Evolutionary conservation across 2,329 filamentous ascomycete genomes (phyloP).

Genomic region (Bipolaris bicolor): DNA sequence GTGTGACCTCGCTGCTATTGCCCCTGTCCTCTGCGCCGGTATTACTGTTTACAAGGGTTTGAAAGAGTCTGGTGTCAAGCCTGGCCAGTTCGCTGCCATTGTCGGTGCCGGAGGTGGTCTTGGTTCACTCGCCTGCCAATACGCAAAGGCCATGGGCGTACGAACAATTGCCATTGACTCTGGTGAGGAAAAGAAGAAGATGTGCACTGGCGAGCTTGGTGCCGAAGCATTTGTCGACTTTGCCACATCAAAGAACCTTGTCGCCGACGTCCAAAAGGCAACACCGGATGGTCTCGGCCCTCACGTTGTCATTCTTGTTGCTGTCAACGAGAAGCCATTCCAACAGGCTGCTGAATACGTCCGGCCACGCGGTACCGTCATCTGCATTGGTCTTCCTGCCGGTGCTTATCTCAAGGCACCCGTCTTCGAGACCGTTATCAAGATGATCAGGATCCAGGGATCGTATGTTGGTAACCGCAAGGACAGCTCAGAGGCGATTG

Average conservation of each 20-base stretch:
- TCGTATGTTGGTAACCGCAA: conserved; percentile 88
- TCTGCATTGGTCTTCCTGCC: conserved; percentile 88
- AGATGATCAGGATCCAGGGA: conserved; percentile 92
- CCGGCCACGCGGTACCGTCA: conserved; percentile 78
- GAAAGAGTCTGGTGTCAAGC: conserved; percentile 77
- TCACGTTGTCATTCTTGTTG: conserved; percentile 84
- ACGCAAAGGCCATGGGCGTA: conserved; percentile 89
- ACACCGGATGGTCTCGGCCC: conserved; percentile 83
- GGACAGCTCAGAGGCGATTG: conserved; percentile 86
- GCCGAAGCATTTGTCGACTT: conserved; percentile 82
- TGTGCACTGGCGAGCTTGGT: conserved; percentile 71
- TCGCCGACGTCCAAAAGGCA: conserved; percentile 81
- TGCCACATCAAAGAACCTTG: conserved; percentile 73
- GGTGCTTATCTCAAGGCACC: conserved; percentile 77
- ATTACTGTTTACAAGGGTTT: conserved; percentile 91
- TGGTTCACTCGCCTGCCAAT: conserved; percentile 80
- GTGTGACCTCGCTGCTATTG: conserved; percentile 74
- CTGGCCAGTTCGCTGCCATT: conserved; percentile 81
- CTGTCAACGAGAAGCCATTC: conserved; percentile 89
- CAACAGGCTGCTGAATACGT: conserved; percentile 92
- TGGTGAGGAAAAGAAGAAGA: conserved; percentile 77
- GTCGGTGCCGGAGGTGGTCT: conserved; percentile 87
- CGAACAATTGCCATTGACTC: conserved; percentile 81
- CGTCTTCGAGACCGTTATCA: conserved; percentile 86
- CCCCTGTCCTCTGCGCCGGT: conserved; percentile 82